These are phyloP conservation scores for Stagonosporopsis tanaceti DNA, from an alignment of 2,329 filamentous ascomycete genomes.

Conservation along the genomic window DNA sequence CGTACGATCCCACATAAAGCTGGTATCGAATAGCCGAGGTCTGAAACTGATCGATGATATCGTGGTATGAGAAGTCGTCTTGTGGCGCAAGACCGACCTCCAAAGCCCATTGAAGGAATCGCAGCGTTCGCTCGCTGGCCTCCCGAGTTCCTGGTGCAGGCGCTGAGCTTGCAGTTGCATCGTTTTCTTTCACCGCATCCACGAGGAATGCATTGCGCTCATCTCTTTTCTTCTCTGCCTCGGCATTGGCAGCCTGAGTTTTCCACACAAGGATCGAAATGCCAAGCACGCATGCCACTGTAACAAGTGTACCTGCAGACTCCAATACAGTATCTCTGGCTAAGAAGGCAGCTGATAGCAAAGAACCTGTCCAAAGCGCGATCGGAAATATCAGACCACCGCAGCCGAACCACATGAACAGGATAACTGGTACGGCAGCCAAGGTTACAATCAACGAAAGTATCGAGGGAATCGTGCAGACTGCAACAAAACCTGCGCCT, in stretches of 20 bases:
- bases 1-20: constrained; percentile 20
- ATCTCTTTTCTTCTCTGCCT: constrained; percentile 14
- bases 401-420: constrained; percentile 30
- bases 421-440: constrained; percentile 17
- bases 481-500: constrained; percentile 25
- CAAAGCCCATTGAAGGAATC: constrained; percentile 25
- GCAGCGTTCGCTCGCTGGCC: constrained; percentile 10
- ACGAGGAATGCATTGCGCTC: constrained; percentile 22
- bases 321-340: constrained; percentile 20
- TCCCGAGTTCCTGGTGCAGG: constrained; percentile 21
- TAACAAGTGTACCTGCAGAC: constrained; percentile 14
- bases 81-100: constrained; percentile 23
- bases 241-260: constrained; percentile 8
- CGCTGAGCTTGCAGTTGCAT: constrained; percentile 3
- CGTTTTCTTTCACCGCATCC: constrained; percentile 10
- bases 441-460: constrained; percentile 19
- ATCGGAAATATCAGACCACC: constrained; percentile 26
- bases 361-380: constrained; percentile 15
- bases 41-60: constrained; percentile 33
- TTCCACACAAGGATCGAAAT: constrained; percentile 12
- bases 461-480: constrained; percentile 18
- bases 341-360: constrained; percentile 12
- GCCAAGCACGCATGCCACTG: constrained; percentile 6
- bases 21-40: constrained; percentile 29
- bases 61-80: constrained; percentile 26